Percentiles rank a stretch among this genome's conserved stretches.
phyloP scores from a whole-genome alignment of 352 stramenopile species.

The Aphanomyces stellatus region DNA sequence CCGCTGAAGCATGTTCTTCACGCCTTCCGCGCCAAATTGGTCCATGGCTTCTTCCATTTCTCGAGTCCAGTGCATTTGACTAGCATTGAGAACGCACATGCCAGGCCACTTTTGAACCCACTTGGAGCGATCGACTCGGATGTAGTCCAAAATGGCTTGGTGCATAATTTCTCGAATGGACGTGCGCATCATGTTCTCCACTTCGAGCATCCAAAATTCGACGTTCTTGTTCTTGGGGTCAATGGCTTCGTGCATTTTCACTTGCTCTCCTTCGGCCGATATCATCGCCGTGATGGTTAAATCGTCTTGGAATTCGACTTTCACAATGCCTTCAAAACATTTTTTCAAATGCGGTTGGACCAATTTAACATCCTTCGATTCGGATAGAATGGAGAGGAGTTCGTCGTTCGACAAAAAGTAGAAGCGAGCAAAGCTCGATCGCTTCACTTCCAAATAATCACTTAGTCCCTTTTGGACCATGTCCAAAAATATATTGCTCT shows the following conservation, averaged over 20 bases:
- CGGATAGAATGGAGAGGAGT: constrained; percentile 87
- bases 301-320: constrained; percentile 82
- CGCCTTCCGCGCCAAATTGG: constrained; percentile 58
- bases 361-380: constrained; percentile 89
- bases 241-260: constrained; percentile 70
- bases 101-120: constrained; percentile 92
- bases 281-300: constrained; percentile 90
- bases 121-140: constrained; percentile 59
- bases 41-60: constrained; percentile 86
- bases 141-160: constrained; percentile 83
- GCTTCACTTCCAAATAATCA: constrained; percentile 90
- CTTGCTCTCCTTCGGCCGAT: constrained; percentile 85
- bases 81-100: constrained; percentile 87
- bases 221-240: constrained; percentile 90
- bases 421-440: constrained; percentile 86
- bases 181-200: constrained; percentile 91
- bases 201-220: constrained; percentile 91
- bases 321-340: constrained; percentile 90
- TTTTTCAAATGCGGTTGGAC: constrained; percentile 93
- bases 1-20: constrained; percentile 65
- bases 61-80: constrained; percentile 91
- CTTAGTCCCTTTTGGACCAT: constrained; percentile 87
- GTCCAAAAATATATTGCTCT: constrained; percentile 93
- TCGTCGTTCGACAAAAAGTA: constrained; percentile 94
- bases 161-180: constrained; percentile 86